Conservation (phyloP, 1,284 basidiomycete genomes). For the Mycosarcoma mackinlayi region DNA sequence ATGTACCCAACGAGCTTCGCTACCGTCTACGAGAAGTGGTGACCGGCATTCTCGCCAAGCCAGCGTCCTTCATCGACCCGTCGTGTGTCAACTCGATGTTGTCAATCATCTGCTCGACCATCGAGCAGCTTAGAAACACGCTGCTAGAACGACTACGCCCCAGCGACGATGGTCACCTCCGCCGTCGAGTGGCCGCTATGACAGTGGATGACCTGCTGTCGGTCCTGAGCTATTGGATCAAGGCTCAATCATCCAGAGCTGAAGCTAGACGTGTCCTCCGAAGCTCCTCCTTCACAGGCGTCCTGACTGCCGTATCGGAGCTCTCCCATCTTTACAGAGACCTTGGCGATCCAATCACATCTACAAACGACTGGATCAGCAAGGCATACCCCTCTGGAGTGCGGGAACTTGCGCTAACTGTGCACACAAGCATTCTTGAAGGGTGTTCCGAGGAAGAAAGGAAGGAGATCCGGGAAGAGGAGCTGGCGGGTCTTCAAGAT, state of each 20-base stretch:
- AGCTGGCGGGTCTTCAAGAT: conserved; percentile 14
- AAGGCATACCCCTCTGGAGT: not conserved
- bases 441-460: conserved; percentile 4
- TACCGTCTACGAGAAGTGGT: conserved; percentile 16
- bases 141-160: conserved; percentile 15
- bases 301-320: conserved; percentile 36
- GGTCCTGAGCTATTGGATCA: conserved; percentile 26
- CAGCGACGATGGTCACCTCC: conserved; percentile 2
- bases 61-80: conserved; percentile 25
- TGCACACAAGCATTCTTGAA: conserved; percentile 1
- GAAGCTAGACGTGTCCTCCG: conserved; percentile 11
- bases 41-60: conserved; percentile 17
- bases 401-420: not conserved
- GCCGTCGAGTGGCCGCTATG: conserved; percentile 9
- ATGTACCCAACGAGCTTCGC: conserved; percentile 17
- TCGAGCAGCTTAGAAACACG: conserved; percentile 40
- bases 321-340: conserved; percentile 1
- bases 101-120: conserved; percentile 36
- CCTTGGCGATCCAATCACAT: not conserved
- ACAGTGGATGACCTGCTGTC: conserved; percentile 28
- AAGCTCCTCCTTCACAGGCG: conserved; percentile 17
- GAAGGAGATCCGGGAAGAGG: conserved; percentile 14
- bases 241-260: conserved; percentile 7
- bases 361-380: not conserved
- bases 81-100: conserved; percentile 25